phyloP scores from a whole-genome alignment of 169 alveolate species.

The Eimeria praecox region DNA sequence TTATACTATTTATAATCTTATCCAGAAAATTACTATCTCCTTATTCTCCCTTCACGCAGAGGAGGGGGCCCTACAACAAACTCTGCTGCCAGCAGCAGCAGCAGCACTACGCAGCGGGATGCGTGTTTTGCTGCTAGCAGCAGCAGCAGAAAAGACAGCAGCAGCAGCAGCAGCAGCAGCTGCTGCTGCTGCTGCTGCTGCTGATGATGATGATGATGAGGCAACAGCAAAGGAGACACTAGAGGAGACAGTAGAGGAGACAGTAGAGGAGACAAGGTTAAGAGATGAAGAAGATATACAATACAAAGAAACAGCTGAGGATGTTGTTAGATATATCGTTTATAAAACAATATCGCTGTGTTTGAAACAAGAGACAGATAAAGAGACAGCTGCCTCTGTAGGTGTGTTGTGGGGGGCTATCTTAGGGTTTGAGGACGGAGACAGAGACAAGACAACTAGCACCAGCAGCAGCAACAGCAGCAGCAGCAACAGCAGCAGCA shows the following conservation, averaged over 20 bases:
- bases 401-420: neutral
- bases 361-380: neutral
- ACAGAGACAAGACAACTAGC: neutral
- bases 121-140: conserved; percentile 44
- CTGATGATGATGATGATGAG: neutral
- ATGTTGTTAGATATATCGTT: neutral
- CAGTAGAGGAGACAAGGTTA: neutral
- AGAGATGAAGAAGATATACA: neutral
- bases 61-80: conserved; percentile 31
- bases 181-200: neutral
- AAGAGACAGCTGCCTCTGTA: conserved; percentile 8
- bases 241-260: neutral
- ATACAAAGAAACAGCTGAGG: neutral
- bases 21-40: neutral
- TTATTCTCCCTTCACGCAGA: neutral
- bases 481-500: neutral
- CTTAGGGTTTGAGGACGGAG: neutral
- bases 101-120: conserved; percentile 6
- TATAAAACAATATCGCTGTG: neutral
- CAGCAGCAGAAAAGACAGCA: neutral
- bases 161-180: neutral
- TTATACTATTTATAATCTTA: neutral
- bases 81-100: conserved; percentile 41
- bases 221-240: neutral
- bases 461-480: neutral